Conservation (phyloP, 2,329 filamentous ascomycete genomes). For the Pseudocercospora vitis region DNA sequence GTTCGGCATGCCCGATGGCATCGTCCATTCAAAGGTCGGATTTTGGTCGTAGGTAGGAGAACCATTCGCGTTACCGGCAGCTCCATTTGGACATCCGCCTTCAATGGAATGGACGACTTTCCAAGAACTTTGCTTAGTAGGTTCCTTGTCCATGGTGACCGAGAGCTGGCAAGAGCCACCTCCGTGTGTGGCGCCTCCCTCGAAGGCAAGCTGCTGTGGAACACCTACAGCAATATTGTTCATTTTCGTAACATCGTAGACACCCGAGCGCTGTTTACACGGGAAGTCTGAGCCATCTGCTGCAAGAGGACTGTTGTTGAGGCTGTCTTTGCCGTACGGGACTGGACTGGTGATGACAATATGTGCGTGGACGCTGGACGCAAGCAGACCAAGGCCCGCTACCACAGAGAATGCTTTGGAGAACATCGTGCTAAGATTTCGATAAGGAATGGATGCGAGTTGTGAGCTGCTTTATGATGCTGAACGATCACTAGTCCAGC, state of each 20-base stretch:
- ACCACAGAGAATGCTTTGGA: slow-evolving; percentile 20
- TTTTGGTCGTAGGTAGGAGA: slow-evolving; percentile 24
- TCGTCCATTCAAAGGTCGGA: slow-evolving; percentile 65
- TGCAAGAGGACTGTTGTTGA: slow-evolving; percentile 65
- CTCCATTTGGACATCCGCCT: slow-evolving; percentile 78
- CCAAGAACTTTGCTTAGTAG: slow-evolving; percentile 67
- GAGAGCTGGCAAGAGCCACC: slow-evolving; percentile 89
- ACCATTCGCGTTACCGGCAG: slow-evolving; percentile 43
- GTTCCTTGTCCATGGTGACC: slow-evolving; percentile 73
- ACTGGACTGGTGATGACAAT: slow-evolving; percentile 70
- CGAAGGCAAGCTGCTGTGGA: slow-evolving; percentile 62
- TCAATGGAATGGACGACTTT: slow-evolving; percentile 88
- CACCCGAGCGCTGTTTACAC: slow-evolving; percentile 64
- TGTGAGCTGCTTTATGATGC: slow-evolving; percentile 22
- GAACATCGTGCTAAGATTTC: slow-evolving; percentile 23
- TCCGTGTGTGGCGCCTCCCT: slow-evolving; percentile 75
- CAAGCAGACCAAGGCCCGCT: slow-evolving; percentile 23
- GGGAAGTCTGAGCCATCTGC: slow-evolving; percentile 64
- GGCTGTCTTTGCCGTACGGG: slow-evolving; percentile 59
- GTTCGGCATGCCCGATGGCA: slow-evolving; percentile 70
- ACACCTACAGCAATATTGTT: slow-evolving; percentile 68
- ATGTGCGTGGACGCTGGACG: slow-evolving; percentile 59
- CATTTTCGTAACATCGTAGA: slow-evolving; percentile 49
- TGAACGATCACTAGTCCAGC: slow-evolving; percentile 28
- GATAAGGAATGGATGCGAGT: slow-evolving; percentile 26